Evolutionary conservation across 257 asterid genomes (phyloP).

Genomic region (Solanum ahanhuiri): DNA sequence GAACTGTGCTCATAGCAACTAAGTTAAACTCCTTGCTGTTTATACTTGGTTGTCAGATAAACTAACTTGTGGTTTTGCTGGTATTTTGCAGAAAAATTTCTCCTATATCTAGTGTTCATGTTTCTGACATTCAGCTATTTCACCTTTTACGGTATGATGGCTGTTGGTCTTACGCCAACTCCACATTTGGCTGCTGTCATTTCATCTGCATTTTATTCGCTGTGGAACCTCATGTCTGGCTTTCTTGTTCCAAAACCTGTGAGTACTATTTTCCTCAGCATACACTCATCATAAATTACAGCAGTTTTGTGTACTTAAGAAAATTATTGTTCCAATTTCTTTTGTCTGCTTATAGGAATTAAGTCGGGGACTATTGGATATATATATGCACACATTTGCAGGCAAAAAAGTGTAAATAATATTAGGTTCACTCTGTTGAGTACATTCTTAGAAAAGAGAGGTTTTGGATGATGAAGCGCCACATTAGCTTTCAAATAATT

Average conservation of each 20-base stretch:
- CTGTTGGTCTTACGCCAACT: slow-evolving; percentile 55
- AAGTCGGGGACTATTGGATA: neutral
- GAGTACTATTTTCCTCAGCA: slow-evolving; percentile 8
- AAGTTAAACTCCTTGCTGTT: neutral
- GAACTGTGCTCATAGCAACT: neutral
- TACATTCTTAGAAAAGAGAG: neutral
- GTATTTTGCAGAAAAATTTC: slow-evolving; percentile 28
- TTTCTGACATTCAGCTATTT: slow-evolving; percentile 48
- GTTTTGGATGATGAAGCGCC: neutral
- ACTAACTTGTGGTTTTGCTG: neutral
- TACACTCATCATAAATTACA: neutral
- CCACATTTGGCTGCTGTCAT: slow-evolving; percentile 41
- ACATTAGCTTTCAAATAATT: neutral
- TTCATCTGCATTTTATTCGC: slow-evolving; percentile 46
- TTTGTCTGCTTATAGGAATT: neutral
- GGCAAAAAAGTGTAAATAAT: neutral
- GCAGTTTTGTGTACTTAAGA: neutral
- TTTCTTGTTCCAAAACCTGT: slow-evolving; percentile 56
- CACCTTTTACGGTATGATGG: slow-evolving; percentile 65
- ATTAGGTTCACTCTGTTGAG: neutral
- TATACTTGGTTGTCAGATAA: neutral
- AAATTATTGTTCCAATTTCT: neutral
- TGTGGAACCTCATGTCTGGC: slow-evolving; percentile 64
- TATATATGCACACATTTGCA: neutral
- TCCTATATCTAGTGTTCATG: slow-evolving; percentile 41